A percentile compares a stretch with the other conserved stretches of the same genome.
phyloP scores from a whole-genome alignment of 225 moss, liverwort and hornwort species.

The Pleurozium schreberi region DNA sequence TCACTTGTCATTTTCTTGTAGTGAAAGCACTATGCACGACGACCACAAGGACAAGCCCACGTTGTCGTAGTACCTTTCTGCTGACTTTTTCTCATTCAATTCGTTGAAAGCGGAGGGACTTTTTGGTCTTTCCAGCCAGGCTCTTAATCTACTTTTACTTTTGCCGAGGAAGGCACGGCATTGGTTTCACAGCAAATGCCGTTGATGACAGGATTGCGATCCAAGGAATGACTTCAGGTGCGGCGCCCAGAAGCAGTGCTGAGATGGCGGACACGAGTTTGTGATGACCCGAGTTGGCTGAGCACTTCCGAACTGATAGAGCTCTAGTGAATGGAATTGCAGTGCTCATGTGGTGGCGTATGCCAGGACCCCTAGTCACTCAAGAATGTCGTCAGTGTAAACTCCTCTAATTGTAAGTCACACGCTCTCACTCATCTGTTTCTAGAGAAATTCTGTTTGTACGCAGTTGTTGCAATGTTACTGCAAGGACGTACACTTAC shows the following conservation, averaged over 20 bases:
- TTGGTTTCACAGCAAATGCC: background rate
- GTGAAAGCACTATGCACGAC: background rate
- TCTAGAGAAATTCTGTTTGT: background rate
- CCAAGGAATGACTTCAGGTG: background rate
- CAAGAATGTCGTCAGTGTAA: background rate
- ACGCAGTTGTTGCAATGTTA: background rate
- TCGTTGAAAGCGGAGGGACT: background rate
- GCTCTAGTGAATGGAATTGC: background rate
- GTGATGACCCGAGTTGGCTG: background rate
- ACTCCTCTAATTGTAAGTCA: background rate
- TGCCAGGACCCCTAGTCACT: background rate
- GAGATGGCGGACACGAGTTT: background rate
- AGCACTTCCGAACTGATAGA: background rate
- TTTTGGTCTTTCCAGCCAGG: background rate
- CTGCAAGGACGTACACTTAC: background rate
- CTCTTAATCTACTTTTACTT: background rate
- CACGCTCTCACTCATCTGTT: background rate
- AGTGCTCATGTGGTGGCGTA: background rate
- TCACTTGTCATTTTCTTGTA: background rate
- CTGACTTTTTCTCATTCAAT: background rate
- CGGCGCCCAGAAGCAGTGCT: background rate
- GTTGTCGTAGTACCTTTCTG: background rate
- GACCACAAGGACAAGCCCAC: background rate
- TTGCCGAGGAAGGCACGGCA: background rate
- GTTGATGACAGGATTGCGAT: background rate